Base-by-base conservation (phyloP, 805 yeast genomes). In the Pichia cephalocereana region DNA sequence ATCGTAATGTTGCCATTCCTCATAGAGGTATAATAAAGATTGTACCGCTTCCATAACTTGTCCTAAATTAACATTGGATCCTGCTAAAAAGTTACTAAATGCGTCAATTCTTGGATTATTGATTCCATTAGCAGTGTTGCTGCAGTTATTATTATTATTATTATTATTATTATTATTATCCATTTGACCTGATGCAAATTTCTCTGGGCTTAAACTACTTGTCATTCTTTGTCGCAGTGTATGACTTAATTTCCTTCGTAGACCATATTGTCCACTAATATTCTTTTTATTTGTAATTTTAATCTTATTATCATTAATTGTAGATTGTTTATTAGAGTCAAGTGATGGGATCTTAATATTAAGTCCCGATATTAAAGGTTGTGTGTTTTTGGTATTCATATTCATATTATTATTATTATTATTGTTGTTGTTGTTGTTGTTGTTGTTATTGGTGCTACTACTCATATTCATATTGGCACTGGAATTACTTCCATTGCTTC, bases 1-100 rank as follows among this genome's bases (percentile, higher is more conserved):
- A 57, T 86, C 87, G 59, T 86, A 89, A n/a, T 77, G 63, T 54
- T 85, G 88, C 96, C 97, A 90, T 8, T 79, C 75, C 43, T 87
- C 90, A 61, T 90, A 91, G 4, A 90, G 65, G 4, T 85, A 79
- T 40, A 91, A 74, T 59, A 89, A 67, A 56, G 89, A 96, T 62
- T 91, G 97, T 30, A 89, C 80, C 12, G 89, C 82, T 51, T 85
- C 91, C 40, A 84, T 79, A 7, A 87, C 80, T 59, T 85, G 85
- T 46, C 80, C 85, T 36, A 89, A 65, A 59, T 90, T 85, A 4
- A 91, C 76, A 53, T 85, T 86, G 8, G 89, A 81, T 47, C 76
- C 74, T 4, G 90, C 91, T 53, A 91, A 65, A 61, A 86, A 88
- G 28, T 71, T 69, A 58, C 81, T 75, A 48, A 84, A 75, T 40